phyloP scores from a whole-genome alignment of 352 stramenopile genomes.

The Thalassiosira sp. region DNA sequence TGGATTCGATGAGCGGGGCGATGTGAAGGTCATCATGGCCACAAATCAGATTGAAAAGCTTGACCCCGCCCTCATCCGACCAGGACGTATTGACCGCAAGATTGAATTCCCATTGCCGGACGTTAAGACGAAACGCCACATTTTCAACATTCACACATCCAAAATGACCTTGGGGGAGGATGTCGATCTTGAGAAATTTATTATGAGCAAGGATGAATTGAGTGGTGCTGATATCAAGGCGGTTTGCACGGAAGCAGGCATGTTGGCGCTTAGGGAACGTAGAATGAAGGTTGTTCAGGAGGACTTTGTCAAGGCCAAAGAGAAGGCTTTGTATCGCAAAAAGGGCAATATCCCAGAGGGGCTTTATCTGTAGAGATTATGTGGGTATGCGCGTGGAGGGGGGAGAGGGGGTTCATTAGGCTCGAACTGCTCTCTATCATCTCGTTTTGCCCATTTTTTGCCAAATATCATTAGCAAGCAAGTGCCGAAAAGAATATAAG shows the following conservation, averaged over 20 bases:
- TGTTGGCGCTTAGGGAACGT: constrained; percentile 97
- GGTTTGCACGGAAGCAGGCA: constrained; percentile 98
- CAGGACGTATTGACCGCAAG: constrained; percentile 99
- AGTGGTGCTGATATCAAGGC: constrained; percentile 99
- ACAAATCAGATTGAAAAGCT: constrained; percentile 99
- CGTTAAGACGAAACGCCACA: constrained; percentile 99
- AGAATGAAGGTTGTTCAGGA: constrained; percentile 99
- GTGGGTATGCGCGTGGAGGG: not conserved
- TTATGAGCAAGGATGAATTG: constrained; percentile 99
- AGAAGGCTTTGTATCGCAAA: constrained; percentile 99
- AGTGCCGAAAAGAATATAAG: too few species aligned
- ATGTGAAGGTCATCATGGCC: constrained; percentile 99
- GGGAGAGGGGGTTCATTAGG: not conserved
- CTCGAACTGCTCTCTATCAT: not conserved
- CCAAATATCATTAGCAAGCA: too few species aligned
- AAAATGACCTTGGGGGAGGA: constrained; percentile 98
- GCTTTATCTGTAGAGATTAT: constrained; percentile 92
- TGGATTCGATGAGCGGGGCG: constrained; percentile 98
- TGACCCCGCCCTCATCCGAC: constrained; percentile 98
- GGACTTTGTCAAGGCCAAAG: constrained; percentile 99
- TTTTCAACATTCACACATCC: constrained; percentile 99
- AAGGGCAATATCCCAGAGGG: constrained; percentile 99
- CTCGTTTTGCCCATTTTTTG: too few species aligned
- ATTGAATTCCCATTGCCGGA: constrained; percentile 99
- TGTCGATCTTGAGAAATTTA: constrained; percentile 99